These are phyloP conservation scores for Metschnikowia sp. DNA, from an alignment of 805 yeast genomes.

Conservation along the genomic window DNA sequence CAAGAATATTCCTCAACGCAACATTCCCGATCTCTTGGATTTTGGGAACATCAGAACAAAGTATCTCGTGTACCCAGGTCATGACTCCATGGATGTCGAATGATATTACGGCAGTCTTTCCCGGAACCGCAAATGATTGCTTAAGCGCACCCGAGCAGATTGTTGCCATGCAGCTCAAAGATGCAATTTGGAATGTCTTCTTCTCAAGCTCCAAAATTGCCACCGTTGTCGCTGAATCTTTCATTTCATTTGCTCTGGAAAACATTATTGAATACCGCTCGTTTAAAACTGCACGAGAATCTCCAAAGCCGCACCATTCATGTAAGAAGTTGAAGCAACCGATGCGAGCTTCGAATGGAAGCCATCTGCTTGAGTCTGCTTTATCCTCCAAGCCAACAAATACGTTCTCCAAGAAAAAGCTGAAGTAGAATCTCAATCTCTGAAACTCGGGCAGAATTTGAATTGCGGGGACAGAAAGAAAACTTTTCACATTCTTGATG, in stretches of 20 bases:
- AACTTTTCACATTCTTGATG: slow-evolving; percentile 57
- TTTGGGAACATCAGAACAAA: slow-evolving; percentile 54
- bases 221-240: slow-evolving; percentile 48
- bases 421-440: slow-evolving; percentile 74
- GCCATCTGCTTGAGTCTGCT: slow-evolving; percentile 45
- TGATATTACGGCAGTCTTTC: slow-evolving; percentile 52
- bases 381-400: slow-evolving; percentile 51
- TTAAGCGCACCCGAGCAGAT: slow-evolving; percentile 73
- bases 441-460: slow-evolving; percentile 73
- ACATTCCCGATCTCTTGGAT: slow-evolving; percentile 60
- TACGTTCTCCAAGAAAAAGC: slow-evolving; percentile 76
- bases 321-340: slow-evolving; percentile 78
- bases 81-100: slow-evolving; percentile 69
- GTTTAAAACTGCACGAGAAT: slow-evolving; percentile 52
- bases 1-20: slow-evolving; percentile 69
- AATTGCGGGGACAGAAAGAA: slow-evolving; percentile 52
- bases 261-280: slow-evolving; percentile 64
- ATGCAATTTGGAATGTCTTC: slow-evolving; percentile 62
- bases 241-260: slow-evolving; percentile 36
- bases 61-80: slow-evolving; percentile 77
- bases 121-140: slow-evolving; percentile 43
- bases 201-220: slow-evolving; percentile 81
- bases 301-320: slow-evolving; percentile 95
- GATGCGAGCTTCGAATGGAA: slow-evolving; percentile 84
- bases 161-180: slow-evolving; percentile 81